A percentile compares a stretch with the other conserved stretches of the same genome.
Conservation (phyloP, 306 rosid genomes). For the Cucurbita argyrosperma region DNA sequence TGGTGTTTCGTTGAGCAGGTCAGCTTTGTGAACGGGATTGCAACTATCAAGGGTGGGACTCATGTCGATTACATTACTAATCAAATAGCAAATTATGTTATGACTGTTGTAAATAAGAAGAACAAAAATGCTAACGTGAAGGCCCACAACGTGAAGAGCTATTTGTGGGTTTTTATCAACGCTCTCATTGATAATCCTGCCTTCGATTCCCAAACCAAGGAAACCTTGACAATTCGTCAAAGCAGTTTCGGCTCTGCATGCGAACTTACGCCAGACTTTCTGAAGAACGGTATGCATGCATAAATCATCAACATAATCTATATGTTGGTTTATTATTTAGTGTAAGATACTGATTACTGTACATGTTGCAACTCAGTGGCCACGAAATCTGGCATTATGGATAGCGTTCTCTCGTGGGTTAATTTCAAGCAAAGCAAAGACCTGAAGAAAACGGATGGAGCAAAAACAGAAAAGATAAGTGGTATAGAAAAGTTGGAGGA, state of each 20-base stretch:
- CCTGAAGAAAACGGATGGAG: slow-evolving; percentile 81
- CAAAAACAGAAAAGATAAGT: slow-evolving; percentile 71
- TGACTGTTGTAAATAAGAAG: slow-evolving; percentile 75
- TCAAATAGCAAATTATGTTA: slow-evolving; percentile 64
- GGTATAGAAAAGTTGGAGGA: slow-evolving; percentile 82
- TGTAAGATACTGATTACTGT: neutral
- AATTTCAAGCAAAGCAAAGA: slow-evolving; percentile 79
- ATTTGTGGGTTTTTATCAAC: slow-evolving; percentile 91
- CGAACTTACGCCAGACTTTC: slow-evolving; percentile 58
- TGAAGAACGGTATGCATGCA: slow-evolving; percentile 57
- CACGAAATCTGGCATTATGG: slow-evolving; percentile 78
- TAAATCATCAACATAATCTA: neutral
- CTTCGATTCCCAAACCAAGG: slow-evolving; percentile 95
- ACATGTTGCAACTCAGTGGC: slow-evolving; percentile 26
- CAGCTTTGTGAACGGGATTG: slow-evolving; percentile 76
- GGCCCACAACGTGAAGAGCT: slow-evolving; percentile 81
- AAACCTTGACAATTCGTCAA: slow-evolving; percentile 66
- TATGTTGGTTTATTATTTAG: neutral
- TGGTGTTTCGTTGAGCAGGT: slow-evolving; percentile 31
- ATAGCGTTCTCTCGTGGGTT: slow-evolving; percentile 86
- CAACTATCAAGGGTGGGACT: slow-evolving; percentile 91
- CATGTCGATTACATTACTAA: slow-evolving; percentile 74
- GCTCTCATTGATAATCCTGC: slow-evolving; percentile 93
- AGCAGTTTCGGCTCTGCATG: slow-evolving; percentile 81
- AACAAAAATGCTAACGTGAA: slow-evolving; percentile 86